phyloP scores from a whole-genome alignment of 108 stramenopile genomes.

The Cyclotella sp. region DNA sequence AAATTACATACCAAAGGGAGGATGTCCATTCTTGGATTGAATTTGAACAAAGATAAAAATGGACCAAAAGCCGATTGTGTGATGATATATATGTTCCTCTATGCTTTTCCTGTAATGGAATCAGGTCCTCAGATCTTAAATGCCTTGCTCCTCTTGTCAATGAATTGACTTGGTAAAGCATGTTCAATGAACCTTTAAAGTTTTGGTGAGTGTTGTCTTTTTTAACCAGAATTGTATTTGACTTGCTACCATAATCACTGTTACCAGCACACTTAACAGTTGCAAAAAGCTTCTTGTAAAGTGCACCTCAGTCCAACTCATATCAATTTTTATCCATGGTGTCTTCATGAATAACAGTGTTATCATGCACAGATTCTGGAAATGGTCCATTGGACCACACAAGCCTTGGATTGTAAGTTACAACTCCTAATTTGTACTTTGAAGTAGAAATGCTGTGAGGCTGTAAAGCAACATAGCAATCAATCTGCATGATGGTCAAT shows the following conservation, averaged over 20 bases:
- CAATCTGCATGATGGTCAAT: too few relatives aligned
- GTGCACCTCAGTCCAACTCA: neutral
- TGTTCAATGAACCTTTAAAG: neutral
- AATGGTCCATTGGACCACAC: neutral
- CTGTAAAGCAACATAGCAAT: too few relatives aligned
- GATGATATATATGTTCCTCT: neutral
- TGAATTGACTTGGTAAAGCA: neutral
- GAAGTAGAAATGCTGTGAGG: too few relatives aligned
- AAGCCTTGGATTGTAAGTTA: neutral
- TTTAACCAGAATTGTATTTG: slow-evolving; percentile 1
- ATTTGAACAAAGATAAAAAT: neutral
- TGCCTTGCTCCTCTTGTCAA: neutral
- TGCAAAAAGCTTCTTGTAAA: neutral
- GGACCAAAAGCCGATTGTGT: neutral
- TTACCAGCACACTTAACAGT: neutral
- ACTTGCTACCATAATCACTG: neutral
- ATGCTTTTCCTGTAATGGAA: neutral
- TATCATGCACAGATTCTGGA: neutral
- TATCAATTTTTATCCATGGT: neutral
- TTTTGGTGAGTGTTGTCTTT: neutral
- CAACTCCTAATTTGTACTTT: neutral
- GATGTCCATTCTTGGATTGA: neutral
- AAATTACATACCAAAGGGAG: neutral
- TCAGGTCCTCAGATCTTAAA: neutral
- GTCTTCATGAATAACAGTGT: neutral